A percentile compares a stretch with the other conserved stretches of the same genome.
phyloP scores from a whole-genome alignment of 352 stramenopile species.

The Phytophthora ohioensis region DNA sequence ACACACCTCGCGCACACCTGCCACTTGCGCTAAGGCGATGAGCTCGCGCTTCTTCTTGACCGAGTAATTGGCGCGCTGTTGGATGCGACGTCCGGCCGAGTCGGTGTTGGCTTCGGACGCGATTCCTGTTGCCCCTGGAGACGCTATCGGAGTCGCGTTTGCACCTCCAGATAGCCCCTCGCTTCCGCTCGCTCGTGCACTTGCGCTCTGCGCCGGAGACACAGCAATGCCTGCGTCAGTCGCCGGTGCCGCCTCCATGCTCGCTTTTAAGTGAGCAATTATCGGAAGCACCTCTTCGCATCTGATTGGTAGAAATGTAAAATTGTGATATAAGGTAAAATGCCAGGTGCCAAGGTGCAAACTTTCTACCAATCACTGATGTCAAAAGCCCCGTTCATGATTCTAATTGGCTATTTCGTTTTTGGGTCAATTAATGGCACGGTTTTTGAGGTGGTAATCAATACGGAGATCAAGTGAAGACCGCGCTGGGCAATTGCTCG shows the following conservation, averaged over 20 bases:
- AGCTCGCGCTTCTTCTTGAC: constrained; percentile 59
- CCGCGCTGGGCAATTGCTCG: too few species aligned
- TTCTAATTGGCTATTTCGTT: too few species aligned
- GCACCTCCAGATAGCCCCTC: constrained; percentile 1
- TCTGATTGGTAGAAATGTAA: constrained; percentile 28
- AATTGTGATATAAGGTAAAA: too few species aligned
- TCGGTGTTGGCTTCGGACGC: constrained; percentile 15
- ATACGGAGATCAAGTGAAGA: too few species aligned
- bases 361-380: too few species aligned
- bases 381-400: too few species aligned
- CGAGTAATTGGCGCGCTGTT: constrained; percentile 50
- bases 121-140: constrained; percentile 15
- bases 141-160: constrained; percentile 13
- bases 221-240: constrained; percentile 10
- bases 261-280: constrained; percentile 24
- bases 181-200: constrained; percentile 11
- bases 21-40: constrained; percentile 46
- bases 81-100: constrained; percentile 23
- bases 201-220: constrained; percentile 9
- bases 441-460: too few species aligned
- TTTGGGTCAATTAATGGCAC: too few species aligned
- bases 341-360: too few species aligned
- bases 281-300: not conserved
- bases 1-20: constrained; percentile 49
- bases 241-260: constrained; percentile 27